phyloP scores from a whole-genome alignment of 352 stramenopile genomes.

The Stephanocyclus meneghinianus region DNA sequence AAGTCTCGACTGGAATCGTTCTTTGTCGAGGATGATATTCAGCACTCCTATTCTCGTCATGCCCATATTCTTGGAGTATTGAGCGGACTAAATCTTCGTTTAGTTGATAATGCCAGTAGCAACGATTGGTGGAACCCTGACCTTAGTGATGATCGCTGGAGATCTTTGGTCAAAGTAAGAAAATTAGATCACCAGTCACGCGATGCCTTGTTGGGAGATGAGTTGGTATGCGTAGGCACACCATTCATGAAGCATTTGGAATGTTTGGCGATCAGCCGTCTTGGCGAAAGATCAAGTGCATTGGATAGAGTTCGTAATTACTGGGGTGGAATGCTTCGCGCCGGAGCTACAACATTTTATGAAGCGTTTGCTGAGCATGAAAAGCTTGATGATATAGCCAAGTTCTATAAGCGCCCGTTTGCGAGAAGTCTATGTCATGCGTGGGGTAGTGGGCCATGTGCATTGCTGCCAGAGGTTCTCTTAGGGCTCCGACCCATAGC shows the following conservation, averaged over 20 bases:
- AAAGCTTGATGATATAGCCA: slow-evolving; percentile 20
- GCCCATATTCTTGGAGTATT: slow-evolving; percentile 43
- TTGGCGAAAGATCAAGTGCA: slow-evolving; percentile 24
- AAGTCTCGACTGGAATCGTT: slow-evolving; percentile 33
- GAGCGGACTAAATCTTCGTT: slow-evolving; percentile 39
- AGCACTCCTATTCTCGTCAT: slow-evolving; percentile 39
- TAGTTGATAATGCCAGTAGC: slow-evolving; percentile 39
- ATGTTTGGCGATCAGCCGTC: slow-evolving; percentile 23
- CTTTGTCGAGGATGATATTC: slow-evolving; percentile 33
- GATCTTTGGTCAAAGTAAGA: slow-evolving; percentile 5
- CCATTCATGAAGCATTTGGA: slow-evolving; percentile 55
- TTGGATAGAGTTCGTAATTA: slow-evolving; percentile 33
- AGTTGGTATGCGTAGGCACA: slow-evolving; percentile 30
- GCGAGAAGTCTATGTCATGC: slow-evolving; percentile 50
- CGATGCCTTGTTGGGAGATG: slow-evolving; percentile 21
- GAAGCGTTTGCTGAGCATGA: slow-evolving; percentile 53
- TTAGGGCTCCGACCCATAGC: slow-evolving; percentile 42
- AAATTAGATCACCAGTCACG: slow-evolving; percentile 22
- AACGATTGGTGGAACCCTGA: slow-evolving; percentile 37
- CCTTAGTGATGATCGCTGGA: slow-evolving; percentile 29
- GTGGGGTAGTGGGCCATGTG: slow-evolving; percentile 43
- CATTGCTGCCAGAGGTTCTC: slow-evolving; percentile 40
- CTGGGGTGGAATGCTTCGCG: slow-evolving; percentile 49
- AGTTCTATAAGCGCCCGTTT: slow-evolving; percentile 49
- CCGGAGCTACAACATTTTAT: slow-evolving; percentile 48